phyloP scores from a whole-genome alignment of 176 grass and related monocot species.

The Musa troglodytarum region DNA sequence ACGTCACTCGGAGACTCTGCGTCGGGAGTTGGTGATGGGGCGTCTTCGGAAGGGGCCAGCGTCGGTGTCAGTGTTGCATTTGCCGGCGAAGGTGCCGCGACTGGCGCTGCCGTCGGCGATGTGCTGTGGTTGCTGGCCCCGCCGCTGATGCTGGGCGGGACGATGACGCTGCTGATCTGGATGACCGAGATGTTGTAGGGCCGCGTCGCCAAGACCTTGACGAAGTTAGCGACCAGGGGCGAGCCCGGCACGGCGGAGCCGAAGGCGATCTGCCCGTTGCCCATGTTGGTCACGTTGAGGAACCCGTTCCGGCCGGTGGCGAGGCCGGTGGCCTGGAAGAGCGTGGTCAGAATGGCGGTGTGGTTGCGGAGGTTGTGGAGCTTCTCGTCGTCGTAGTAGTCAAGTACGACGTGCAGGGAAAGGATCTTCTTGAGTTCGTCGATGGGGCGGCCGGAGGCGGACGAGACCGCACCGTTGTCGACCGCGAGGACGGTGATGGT shows the following conservation, averaged over 20 bases:
- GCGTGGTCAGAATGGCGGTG: slow-evolving; percentile 13
- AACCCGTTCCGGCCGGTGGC: slow-evolving; percentile 8
- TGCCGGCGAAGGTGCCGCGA: not conserved
- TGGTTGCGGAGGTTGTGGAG: slow-evolving; percentile 16
- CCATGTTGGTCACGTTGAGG: slow-evolving; percentile 13
- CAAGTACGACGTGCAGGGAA: slow-evolving; percentile 35
- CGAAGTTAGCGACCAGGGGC: not conserved
- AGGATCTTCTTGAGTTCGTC: slow-evolving; percentile 19
- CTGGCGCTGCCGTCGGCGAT: not conserved
- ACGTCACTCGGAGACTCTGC: not conserved
- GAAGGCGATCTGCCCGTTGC: not conserved
- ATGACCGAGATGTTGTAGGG: slow-evolving; percentile 19
- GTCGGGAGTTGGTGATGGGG: too few relatives aligned
- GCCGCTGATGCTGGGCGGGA: not conserved
- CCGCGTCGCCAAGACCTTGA: not conserved
- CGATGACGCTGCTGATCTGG: not conserved
- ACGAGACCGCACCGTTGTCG: slow-evolving; percentile 26
- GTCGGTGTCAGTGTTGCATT: not conserved
- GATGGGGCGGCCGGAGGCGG: not conserved
- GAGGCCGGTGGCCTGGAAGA: slow-evolving; percentile 29
- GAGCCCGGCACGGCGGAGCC: slow-evolving; percentile 2
- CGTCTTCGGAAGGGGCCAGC: not conserved
- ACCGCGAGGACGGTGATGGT: slow-evolving; percentile 52
- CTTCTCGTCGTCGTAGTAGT: slow-evolving; percentile 41
- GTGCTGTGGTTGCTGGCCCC: not conserved